Percentiles rank a stretch among this genome's conserved stretches.
Evolutionary conservation across 805 yeast species (phyloP).

Genomic region (Nakazawaea wickerhamii): DNA sequence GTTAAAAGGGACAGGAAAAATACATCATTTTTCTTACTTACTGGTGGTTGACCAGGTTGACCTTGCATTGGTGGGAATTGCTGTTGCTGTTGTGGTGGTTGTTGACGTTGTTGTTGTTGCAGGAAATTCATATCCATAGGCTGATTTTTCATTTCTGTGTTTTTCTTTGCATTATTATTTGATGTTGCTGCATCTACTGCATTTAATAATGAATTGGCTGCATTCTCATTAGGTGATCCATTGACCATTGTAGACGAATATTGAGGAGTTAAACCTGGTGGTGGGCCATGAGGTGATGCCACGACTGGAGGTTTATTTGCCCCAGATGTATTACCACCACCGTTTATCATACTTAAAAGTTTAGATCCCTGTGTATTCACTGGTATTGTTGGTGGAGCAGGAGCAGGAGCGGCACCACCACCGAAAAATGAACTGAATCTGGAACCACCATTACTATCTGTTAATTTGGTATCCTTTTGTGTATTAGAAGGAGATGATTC

Average conservation of each 20-base stretch:
- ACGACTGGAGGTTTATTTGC: not conserved
- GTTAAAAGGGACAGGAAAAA: conserved; percentile 15
- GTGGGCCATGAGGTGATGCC: conserved; percentile 20
- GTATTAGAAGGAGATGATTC: not conserved
- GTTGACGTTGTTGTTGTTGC: conserved; percentile 7
- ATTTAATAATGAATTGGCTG: conserved; percentile 5
- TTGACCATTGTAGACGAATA: not conserved
- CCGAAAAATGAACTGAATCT: conserved; percentile 18
- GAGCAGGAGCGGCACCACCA: conserved; percentile 5
- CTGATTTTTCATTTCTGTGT: not conserved
- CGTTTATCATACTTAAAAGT: conserved; percentile 16
- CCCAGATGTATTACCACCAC: conserved; percentile 1
- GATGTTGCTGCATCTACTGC: conserved; percentile 7
- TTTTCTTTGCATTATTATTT: conserved; percentile 1
- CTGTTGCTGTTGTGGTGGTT: conserved; percentile 7
- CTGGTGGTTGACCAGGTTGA: conserved; percentile 11
- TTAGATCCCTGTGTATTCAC: conserved; percentile 15
- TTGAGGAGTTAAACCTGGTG: conserved; percentile 5
- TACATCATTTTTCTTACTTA: conserved; percentile 9
- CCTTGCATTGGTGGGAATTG: conserved; percentile 12
- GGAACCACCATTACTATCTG: conserved; percentile 13
- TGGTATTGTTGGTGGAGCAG: conserved; percentile 4
- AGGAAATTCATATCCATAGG: not conserved
- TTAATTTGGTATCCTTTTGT: not conserved
- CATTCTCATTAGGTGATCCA: conserved; percentile 7